Conservation (phyloP, 2,329 filamentous ascomycete genomes). For the Hypoxylon sp. region DNA sequence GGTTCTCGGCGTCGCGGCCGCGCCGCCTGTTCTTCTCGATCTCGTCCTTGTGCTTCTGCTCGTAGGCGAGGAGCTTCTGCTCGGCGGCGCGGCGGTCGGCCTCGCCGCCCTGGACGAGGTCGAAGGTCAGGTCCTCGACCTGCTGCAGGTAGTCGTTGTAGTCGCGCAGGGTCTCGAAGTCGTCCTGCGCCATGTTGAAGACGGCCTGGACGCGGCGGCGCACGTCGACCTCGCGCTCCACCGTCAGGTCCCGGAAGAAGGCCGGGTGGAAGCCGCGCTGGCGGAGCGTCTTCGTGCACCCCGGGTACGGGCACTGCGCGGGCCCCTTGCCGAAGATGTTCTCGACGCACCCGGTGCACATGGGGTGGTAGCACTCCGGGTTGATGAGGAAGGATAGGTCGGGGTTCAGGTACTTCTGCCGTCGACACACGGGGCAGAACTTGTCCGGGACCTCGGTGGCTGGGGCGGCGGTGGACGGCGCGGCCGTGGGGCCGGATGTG, state of each 20-base stretch:
- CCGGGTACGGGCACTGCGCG: conserved; percentile 90
- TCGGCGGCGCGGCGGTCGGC: conserved; percentile 67
- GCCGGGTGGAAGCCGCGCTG: conserved; percentile 86
- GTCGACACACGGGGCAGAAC: conserved; percentile 97
- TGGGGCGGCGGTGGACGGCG: conserved; percentile 40
- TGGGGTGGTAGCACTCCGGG: conserved; percentile 98
- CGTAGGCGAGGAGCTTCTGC: conserved; percentile 68
- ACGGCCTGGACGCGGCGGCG: conserved; percentile 81
- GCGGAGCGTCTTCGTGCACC: conserved; percentile 87
- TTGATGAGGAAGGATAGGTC: conserved; percentile 97
- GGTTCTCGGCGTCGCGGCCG: conserved; percentile 68
- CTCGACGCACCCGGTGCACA: conserved; percentile 96
- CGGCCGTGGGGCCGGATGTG: conserved; percentile 31
- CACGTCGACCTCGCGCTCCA: conserved; percentile 96
- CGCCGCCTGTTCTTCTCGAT: conserved; percentile 72
- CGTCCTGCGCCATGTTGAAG: conserved; percentile 90
- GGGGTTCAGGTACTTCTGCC: conserved; percentile 92
- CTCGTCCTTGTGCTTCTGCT: conserved; percentile 76
- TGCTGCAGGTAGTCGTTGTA: conserved; percentile 97
- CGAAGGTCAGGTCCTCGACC: conserved; percentile 90
- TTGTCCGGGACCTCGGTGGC: conserved; percentile 63
- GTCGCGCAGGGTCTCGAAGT: conserved; percentile 85
- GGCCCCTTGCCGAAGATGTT: conserved; percentile 94
- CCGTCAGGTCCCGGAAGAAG: conserved; percentile 87
- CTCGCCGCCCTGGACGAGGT: conserved; percentile 80